These are phyloP conservation scores for Fusarium poae DNA, from an alignment of 2,329 filamentous ascomycete species.

Conservation along the genomic window DNA sequence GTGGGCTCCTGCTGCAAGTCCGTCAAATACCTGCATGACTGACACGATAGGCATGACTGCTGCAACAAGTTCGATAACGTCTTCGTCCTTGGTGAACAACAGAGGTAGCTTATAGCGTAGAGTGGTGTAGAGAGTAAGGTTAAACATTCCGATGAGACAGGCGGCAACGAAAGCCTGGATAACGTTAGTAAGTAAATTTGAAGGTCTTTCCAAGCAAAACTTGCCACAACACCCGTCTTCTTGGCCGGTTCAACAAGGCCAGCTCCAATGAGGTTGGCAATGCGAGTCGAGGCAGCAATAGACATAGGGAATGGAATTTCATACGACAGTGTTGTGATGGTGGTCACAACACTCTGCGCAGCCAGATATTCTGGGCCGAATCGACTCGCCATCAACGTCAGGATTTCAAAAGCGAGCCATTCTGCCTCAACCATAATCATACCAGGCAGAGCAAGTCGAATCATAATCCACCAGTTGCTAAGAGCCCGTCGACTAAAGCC, in stretches of 20 bases:
- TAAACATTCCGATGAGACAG: slow-evolving; percentile 80
- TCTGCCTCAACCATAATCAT: slow-evolving; percentile 96
- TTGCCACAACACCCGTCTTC: slow-evolving; percentile 80
- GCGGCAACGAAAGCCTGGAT: slow-evolving; percentile 72
- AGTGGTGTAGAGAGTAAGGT: slow-evolving; percentile 75
- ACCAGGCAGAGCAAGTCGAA: slow-evolving; percentile 87
- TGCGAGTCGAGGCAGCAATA: slow-evolving; percentile 87
- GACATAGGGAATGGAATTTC: slow-evolving; percentile 93
- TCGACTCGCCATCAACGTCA: slow-evolving; percentile 85
- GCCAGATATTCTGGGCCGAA: slow-evolving; percentile 85
- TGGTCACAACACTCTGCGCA: slow-evolving; percentile 87
- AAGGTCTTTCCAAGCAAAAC: slow-evolving; percentile 42
- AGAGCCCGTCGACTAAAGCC: slow-evolving; percentile 79
- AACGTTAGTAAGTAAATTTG: slow-evolving; percentile 4
- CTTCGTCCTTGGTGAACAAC: slow-evolving; percentile 80
- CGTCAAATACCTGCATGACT: slow-evolving; percentile 91
- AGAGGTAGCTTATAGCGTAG: slow-evolving; percentile 80
- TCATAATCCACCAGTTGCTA: slow-evolving; percentile 83
- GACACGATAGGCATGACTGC: slow-evolving; percentile 83
- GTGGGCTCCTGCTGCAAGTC: slow-evolving; percentile 81
- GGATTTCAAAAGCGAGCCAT: slow-evolving; percentile 91
- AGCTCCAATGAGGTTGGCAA: slow-evolving; percentile 93
- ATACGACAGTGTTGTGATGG: slow-evolving; percentile 83
- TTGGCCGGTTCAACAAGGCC: slow-evolving; percentile 84
- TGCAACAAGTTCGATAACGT: slow-evolving; percentile 77